Evolutionary conservation across 441 rosid species (phyloP).

Genomic region (Pelargonium australe): DNA sequence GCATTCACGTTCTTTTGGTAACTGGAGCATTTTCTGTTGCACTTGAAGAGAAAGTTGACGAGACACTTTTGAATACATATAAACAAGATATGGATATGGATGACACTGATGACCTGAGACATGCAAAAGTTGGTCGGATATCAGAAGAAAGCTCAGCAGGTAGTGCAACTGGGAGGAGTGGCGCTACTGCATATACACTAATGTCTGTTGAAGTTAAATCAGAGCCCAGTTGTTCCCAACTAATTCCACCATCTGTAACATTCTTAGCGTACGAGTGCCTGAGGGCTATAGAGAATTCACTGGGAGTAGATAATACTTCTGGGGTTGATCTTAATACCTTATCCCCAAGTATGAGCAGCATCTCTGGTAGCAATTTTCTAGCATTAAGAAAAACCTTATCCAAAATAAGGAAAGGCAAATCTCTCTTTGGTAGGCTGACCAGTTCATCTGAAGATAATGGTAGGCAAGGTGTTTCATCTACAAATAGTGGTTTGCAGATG

Average conservation of each 20-base stretch:
- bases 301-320: constrained; percentile 47
- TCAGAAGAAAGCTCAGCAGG: constrained; percentile 70
- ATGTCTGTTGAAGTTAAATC: constrained; percentile 38
- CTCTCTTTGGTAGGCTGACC: constrained; percentile 44
- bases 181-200: constrained; percentile 33
- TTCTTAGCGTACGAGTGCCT: constrained; percentile 71
- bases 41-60: constrained; percentile 37
- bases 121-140: constrained; percentile 81
- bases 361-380: constrained; percentile 38
- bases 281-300: constrained; percentile 62
- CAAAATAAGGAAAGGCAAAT: constrained; percentile 50
- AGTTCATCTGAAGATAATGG: constrained; percentile 44
- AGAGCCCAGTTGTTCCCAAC: constrained; percentile 26
- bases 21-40: constrained; percentile 67
- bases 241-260: constrained; percentile 50
- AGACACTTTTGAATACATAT: constrained; percentile 21
- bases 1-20: constrained; percentile 68
- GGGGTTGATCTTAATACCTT: constrained; percentile 29
- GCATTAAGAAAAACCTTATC: constrained; percentile 51
- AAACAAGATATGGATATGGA: constrained; percentile 43
- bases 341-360: constrained; percentile 35
- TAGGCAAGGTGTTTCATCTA: constrained; percentile 30
- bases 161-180: constrained; percentile 46
- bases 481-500: constrained; percentile 26
- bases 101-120: constrained; percentile 43